Conservation (phyloP, 73 alveolate species). For the Paramecium sexaurelia region DNA sequence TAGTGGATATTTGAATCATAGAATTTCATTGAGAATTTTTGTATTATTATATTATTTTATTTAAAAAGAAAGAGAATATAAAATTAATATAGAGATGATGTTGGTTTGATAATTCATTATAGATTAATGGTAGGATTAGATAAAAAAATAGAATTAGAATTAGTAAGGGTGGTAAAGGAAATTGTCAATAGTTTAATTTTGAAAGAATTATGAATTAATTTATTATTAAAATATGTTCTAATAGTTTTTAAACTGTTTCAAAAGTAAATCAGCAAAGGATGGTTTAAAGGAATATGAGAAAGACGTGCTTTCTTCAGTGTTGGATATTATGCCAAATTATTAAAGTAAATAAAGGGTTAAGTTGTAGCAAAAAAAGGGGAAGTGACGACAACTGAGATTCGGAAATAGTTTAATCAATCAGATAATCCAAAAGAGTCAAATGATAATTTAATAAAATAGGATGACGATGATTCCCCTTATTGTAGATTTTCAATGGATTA, state of each 20-base stretch:
- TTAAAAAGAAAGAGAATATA: no score
- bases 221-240: not conserved
- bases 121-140: no score
- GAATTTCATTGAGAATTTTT: no score
- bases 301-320: not conserved
- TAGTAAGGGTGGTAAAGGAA: not conserved
- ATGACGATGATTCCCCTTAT: slow-evolving; percentile 11
- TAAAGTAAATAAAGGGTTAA: not conserved
- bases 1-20: no score
- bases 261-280: slow-evolving; percentile 2
- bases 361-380: not conserved
- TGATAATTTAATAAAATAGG: not conserved
- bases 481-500: not conserved
- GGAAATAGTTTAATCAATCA: not conserved
- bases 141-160: not conserved
- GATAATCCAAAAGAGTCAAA: not conserved
- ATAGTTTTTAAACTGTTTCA: slow-evolving; percentile 36
- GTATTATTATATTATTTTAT: no score
- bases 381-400: not conserved
- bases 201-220: not conserved
- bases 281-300: not conserved
- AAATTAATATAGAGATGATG: no score
- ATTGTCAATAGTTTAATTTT: not conserved
- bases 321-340: slow-evolving; percentile 15
- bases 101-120: no score